Evolutionary conservation across 129 eudicot species (phyloP).

Genomic region (Artemisia argyi): DNA sequence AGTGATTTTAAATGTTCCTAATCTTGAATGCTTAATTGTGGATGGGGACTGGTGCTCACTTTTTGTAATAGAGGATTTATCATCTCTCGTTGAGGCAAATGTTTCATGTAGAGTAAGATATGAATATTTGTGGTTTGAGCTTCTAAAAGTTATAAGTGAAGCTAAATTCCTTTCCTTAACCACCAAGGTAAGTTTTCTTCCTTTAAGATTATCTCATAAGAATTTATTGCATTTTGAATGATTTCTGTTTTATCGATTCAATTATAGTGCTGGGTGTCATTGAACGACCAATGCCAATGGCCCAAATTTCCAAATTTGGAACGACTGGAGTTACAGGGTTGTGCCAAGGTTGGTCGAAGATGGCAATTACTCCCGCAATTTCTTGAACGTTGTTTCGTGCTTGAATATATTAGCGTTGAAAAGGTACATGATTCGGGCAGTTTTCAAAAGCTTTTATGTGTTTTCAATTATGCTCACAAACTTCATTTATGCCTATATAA

Average conservation of each 20-base stretch:
- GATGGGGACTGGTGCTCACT: not conserved
- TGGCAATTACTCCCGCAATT: not conserved
- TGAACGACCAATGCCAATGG: not conserved
- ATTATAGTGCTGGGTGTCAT: not conserved
- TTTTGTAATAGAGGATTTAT: constrained; percentile 10
- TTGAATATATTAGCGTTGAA: not conserved
- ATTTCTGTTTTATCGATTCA: not conserved
- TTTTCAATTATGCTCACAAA: not conserved
- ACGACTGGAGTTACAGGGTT: not conserved
- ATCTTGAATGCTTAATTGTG: constrained; percentile 20
- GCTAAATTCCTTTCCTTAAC: not conserved
- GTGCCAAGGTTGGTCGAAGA: not conserved
- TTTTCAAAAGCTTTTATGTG: not conserved
- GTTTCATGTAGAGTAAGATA: not conserved
- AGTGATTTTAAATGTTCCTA: constrained; percentile 14
- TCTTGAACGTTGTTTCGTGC: not conserved
- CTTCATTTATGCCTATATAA: not conserved
- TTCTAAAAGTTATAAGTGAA: constrained; percentile 1
- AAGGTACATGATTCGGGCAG: not conserved
- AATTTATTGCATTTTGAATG: not conserved
- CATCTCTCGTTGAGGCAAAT: not conserved
- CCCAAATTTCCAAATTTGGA: not conserved
- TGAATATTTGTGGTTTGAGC: not conserved
- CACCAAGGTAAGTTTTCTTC: not conserved
- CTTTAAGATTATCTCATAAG: not conserved